phyloP scores from a whole-genome alignment of 1,284 basidiomycete species.

The Dichomitus squalens region DNA sequence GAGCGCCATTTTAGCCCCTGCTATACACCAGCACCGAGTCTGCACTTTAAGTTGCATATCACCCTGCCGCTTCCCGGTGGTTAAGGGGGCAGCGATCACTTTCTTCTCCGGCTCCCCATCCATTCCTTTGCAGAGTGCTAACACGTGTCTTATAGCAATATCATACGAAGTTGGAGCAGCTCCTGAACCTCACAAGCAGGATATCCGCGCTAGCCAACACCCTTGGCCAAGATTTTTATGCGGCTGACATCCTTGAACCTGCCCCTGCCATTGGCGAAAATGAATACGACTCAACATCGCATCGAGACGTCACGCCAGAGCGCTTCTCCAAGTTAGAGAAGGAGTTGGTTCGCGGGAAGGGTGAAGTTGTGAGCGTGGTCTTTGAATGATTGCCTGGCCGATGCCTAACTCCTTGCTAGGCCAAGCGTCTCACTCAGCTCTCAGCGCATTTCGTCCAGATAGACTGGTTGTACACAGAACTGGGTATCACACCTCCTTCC shows the following conservation, averaged over 20 bases:
- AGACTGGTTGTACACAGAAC: slow-evolving; percentile 78
- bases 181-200: slow-evolving; percentile 65
- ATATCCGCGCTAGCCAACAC: slow-evolving; percentile 58
- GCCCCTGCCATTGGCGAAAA: slow-evolving; percentile 45
- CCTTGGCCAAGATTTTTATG: slow-evolving; percentile 63
- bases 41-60: not conserved
- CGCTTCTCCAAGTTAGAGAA: slow-evolving; percentile 78
- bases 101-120: not conserved
- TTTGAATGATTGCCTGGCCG: not conserved
- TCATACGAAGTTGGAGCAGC: slow-evolving; percentile 78
- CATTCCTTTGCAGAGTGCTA: not conserved
- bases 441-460: slow-evolving; percentile 68
- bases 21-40: not conserved
- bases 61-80: not conserved
- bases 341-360: slow-evolving; percentile 77
- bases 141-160: slow-evolving; percentile 51
- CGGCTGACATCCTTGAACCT: slow-evolving; percentile 56
- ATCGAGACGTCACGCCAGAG: slow-evolving; percentile 75
- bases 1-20: not conserved
- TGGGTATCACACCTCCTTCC: slow-evolving; percentile 65
- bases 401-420: slow-evolving; percentile 39
- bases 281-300: slow-evolving; percentile 41
- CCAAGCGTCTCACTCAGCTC: slow-evolving; percentile 68
- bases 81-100: not conserved
- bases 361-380: slow-evolving; percentile 65